A percentile compares a stretch with the other conserved stretches of the same genome.
phyloP scores from a whole-genome alignment of 495 filamentous ascomycete species.

The Diplogelasinospora grovesii region DNA sequence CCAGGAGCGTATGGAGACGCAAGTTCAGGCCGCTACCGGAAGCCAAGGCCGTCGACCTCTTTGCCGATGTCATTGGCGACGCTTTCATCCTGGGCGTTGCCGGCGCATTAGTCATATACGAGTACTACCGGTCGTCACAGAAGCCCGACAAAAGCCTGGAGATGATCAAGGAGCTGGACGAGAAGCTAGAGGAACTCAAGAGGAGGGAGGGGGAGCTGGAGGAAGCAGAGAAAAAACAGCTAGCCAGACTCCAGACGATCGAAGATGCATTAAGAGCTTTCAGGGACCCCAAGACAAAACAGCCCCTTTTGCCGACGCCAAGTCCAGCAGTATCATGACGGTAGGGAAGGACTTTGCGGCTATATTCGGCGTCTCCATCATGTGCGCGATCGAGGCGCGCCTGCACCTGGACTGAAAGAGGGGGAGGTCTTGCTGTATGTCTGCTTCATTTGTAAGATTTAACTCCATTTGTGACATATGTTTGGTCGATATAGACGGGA shows the following conservation, averaged over 20 bases:
- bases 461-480: too few relatives aligned
- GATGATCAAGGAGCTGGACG: slow-evolving; percentile 66
- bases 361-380: too few relatives aligned
- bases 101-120: slow-evolving; percentile 69
- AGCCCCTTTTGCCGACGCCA: slow-evolving; percentile 30
- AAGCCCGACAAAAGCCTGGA: slow-evolving; percentile 64
- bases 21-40: slow-evolving; percentile 72
- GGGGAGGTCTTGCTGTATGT: too few relatives aligned
- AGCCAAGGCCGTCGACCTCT: slow-evolving; percentile 88
- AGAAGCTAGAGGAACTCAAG: slow-evolving; percentile 52
- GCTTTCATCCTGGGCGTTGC: slow-evolving; percentile 82
- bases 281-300: slow-evolving; percentile 47
- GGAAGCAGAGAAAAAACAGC: slow-evolving; percentile 51
- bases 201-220: slow-evolving; percentile 58
- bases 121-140: slow-evolving; percentile 64
- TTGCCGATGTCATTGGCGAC: slow-evolving; percentile 91
- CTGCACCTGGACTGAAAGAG: too few relatives aligned
- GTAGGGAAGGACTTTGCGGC: too few relatives aligned
- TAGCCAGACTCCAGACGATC: slow-evolving; percentile 53
- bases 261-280: slow-evolving; percentile 62
- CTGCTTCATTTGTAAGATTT: too few relatives aligned
- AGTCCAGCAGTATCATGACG: slow-evolving; percentile 9
- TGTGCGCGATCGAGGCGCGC: too few relatives aligned
- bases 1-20: slow-evolving; percentile 43
- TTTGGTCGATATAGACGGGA: too few relatives aligned